Conservation (phyloP, 495 filamentous ascomycete species). For the Amphirosellinia nigrospora region DNA sequence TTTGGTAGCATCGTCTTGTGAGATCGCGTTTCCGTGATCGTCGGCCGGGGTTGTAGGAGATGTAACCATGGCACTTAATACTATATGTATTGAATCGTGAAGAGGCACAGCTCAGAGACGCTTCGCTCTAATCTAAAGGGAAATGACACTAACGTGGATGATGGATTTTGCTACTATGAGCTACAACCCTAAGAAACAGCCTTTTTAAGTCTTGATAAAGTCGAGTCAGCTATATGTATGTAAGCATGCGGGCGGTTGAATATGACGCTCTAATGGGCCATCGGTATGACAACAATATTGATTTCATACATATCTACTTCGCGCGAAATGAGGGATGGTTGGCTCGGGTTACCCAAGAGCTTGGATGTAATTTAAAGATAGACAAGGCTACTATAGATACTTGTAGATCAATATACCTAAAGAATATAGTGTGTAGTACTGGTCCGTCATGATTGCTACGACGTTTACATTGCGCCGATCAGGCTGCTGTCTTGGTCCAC, state of each 20-base stretch:
- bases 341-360: not conserved
- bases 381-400: not conserved
- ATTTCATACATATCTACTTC: not conserved
- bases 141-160: not conserved
- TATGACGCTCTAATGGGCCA: conserved; percentile 4
- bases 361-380: not conserved
- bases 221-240: not conserved
- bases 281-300: not conserved
- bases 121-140: not conserved
- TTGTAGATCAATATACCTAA: not conserved
- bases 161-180: not conserved
- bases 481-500: not conserved
- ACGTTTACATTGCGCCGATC: not conserved
- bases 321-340: conserved; percentile 5
- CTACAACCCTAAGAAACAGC: not conserved
- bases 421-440: not conserved
- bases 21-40: conserved; percentile 22
- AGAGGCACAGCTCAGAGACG: not conserved
- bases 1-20: conserved; percentile 12
- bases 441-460: not conserved
- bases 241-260: not conserved
- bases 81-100: not conserved
- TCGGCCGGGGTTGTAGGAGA: conserved; percentile 6
- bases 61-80: conserved; percentile 3
- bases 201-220: not conserved